phyloP scores from a whole-genome alignment of 352 stramenopile genomes.

The Phytophthora litchii region DNA sequence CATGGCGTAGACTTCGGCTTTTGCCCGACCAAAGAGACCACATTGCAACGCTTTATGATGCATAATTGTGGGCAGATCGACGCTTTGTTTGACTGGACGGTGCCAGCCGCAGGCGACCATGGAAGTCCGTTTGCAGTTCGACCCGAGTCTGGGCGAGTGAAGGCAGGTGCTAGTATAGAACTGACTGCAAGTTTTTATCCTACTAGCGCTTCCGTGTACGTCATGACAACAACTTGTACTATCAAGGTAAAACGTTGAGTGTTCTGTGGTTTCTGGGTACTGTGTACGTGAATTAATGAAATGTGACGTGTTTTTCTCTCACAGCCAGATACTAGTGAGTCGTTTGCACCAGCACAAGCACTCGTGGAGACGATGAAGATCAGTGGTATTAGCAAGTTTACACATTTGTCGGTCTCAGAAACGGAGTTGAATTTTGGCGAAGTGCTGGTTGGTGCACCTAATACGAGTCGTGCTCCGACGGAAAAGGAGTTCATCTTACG shows the following conservation, averaged over 20 bases:
- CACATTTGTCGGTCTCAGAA: conserved; percentile 84
- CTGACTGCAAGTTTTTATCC: conserved; percentile 82
- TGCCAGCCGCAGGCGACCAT: conserved; percentile 65
- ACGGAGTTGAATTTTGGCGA: conserved; percentile 86
- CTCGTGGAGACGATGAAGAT: conserved; percentile 81
- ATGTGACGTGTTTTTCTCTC: conserved; percentile 3
- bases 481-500: conserved; percentile 86
- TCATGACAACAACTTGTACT: conserved; percentile 73
- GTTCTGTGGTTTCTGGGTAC: neutral
- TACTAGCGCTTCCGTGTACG: conserved; percentile 80
- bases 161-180: conserved; percentile 63
- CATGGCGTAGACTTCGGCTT: conserved; percentile 88
- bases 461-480: conserved; percentile 46
- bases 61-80: conserved; percentile 90
- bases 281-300: neutral
- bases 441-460: conserved; percentile 66
- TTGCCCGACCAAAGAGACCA: conserved; percentile 87
- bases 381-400: conserved; percentile 90
- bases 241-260: conserved; percentile 47
- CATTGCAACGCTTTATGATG: conserved; percentile 72
- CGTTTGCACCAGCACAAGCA: conserved; percentile 25
- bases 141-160: conserved; percentile 69
- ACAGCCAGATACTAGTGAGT: conserved; percentile 37
- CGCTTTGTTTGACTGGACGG: conserved; percentile 83
- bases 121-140: conserved; percentile 80